Percentiles rank a stretch among this genome's conserved stretches.
These are phyloP conservation scores for Notholithocarpus densiflorus DNA, from an alignment of 306 rosid genomes.

Conservation along the genomic window DNA sequence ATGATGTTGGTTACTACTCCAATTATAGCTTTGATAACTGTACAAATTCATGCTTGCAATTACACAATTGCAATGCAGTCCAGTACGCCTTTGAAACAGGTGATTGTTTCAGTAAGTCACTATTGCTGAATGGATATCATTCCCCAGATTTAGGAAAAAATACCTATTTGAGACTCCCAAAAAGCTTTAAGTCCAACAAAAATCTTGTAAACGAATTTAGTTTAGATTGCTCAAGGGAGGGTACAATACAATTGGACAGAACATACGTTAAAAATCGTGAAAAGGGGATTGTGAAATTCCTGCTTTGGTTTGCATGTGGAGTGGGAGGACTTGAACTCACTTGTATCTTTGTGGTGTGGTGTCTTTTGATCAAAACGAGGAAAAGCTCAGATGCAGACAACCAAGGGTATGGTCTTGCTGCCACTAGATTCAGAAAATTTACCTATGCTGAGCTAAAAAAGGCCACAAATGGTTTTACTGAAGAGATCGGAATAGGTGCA, in stretches of 20 bases:
- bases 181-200: neutral
- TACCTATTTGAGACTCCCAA: conserved; percentile 38
- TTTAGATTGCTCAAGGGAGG: conserved; percentile 13
- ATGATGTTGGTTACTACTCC: too few relatives aligned
- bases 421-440: conserved; percentile 38
- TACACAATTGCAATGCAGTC: conserved; percentile 39
- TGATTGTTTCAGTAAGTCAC: conserved; percentile 40
- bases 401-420: conserved; percentile 28
- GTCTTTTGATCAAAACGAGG: conserved; percentile 9
- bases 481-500: too few relatives aligned
- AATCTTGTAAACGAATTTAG: neutral
- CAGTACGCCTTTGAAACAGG: conserved; percentile 4
- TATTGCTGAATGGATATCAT: conserved; percentile 40
- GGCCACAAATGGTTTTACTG: too few relatives aligned
- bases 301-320: conserved; percentile 43
- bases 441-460: too few relatives aligned
- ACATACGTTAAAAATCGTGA: conserved; percentile 3
- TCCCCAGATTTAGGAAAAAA: conserved; percentile 26
- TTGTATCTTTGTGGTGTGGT: neutral
- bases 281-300: conserved; percentile 15
- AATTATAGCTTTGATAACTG: too few relatives aligned
- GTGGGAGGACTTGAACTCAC: conserved; percentile 45
- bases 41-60: neutral
- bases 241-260: conserved; percentile 4
- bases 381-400: neutral